Percentiles rank a stretch among this genome's conserved stretches.
Evolutionary conservation across 441 rosid genomes (phyloP).

Genomic region (Pelargonium fulgidum): DNA sequence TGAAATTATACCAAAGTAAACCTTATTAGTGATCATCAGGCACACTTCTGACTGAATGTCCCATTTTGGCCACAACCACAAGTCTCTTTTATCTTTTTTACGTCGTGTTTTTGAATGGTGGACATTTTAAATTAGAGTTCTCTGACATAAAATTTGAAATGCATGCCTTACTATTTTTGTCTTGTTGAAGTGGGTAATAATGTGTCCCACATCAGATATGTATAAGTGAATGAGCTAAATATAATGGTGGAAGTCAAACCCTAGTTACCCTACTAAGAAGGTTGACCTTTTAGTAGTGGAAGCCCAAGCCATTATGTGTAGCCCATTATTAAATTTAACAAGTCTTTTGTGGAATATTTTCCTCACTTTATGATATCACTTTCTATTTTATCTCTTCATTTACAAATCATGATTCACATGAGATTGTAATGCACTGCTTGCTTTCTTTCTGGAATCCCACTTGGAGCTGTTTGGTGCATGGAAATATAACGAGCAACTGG

Average conservation of each 20-base stretch:
- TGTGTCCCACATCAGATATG: no score
- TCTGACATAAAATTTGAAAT: slow-evolving; percentile 11
- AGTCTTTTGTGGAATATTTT: not conserved
- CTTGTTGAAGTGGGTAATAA: not conserved
- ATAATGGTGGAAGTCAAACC: no score
- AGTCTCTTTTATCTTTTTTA: not conserved
- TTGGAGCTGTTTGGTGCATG: slow-evolving; percentile 48
- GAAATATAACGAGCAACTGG: slow-evolving; percentile 32
- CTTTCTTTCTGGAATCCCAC: slow-evolving; percentile 27
- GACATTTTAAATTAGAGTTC: not conserved
- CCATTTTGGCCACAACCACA: not conserved
- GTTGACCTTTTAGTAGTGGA: no score
- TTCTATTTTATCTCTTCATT: slow-evolving; percentile 10
- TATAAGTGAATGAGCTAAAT: no score
- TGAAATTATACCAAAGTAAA: slow-evolving; percentile 6
- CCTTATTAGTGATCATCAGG: not conserved
- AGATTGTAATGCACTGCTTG: slow-evolving; percentile 30
- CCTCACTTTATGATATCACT: slow-evolving; percentile 4
- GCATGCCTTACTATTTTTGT: not conserved
- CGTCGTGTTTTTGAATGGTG: not conserved
- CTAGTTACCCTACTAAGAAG: no score
- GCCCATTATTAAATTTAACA: no score
- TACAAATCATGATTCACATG: slow-evolving; percentile 9
- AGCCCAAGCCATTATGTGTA: no score
- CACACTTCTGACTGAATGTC: not conserved